Conservation (phyloP, 2,329 filamentous ascomycete genomes). For the Alternaria arbusti region DNA sequence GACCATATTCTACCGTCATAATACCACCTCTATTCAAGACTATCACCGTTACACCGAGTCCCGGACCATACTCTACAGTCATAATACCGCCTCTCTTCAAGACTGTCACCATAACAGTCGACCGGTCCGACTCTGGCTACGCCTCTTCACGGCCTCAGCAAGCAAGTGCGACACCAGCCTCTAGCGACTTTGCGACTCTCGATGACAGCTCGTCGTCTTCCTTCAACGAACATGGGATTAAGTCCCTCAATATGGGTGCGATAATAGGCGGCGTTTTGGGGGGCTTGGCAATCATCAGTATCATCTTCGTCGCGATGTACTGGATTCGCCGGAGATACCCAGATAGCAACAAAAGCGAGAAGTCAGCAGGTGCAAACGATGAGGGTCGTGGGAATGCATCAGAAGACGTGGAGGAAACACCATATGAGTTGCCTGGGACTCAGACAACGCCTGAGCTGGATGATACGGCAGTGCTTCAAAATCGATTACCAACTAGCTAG, state of each 20-base stretch:
- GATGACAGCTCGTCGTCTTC: not conserved
- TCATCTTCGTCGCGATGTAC: not conserved
- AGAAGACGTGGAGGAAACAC: not conserved
- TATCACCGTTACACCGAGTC: too few relatives aligned
- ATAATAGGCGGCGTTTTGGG: not conserved
- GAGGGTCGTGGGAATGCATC: not conserved
- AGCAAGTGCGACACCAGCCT: not conserved
- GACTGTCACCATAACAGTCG: not conserved
- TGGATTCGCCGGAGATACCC: not conserved
- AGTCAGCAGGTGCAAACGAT: not conserved
- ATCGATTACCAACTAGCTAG: slow-evolving; percentile 79
- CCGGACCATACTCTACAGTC: not conserved
- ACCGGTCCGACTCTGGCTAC: not conserved
- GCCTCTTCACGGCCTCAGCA: accelerated
- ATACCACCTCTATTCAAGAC: too few relatives aligned
- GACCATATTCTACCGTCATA: not conserved
- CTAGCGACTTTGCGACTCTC: accelerated
- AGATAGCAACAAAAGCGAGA: not conserved
- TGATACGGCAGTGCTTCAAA: not conserved
- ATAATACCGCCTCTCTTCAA: not conserved
- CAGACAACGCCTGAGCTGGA: not conserved
- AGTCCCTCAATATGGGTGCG: not conserved
- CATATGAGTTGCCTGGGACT: not conserved
- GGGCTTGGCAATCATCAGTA: not conserved
- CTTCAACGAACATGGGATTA: accelerated